Evolutionary conservation across 495 filamentous ascomycete genomes (phyloP).

Genomic region (Penicillium turbatum): DNA sequence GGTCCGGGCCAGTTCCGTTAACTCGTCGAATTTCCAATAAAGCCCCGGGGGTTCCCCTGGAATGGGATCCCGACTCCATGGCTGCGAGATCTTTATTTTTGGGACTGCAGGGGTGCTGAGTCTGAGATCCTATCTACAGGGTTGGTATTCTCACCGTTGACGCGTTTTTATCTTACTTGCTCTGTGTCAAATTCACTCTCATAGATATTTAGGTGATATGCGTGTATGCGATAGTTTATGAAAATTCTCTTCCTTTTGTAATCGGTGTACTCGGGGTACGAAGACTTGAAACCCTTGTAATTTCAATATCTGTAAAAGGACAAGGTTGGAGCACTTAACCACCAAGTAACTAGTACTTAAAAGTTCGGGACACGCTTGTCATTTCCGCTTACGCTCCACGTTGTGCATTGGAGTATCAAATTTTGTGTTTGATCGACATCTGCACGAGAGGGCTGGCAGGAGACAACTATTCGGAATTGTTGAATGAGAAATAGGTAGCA

Average conservation of each 20-base stretch:
- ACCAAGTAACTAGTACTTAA: no score
- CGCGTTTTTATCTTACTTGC: background rate
- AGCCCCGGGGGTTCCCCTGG: constrained; percentile 11
- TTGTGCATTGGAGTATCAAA: background rate
- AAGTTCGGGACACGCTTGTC: background rate
- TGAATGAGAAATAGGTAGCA: no score
- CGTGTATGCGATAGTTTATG: no score
- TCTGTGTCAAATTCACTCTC: no score
- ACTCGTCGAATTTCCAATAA: constrained; percentile 20
- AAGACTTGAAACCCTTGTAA: background rate
- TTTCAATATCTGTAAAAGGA: background rate
- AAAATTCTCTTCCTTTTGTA: no score
- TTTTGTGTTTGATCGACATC: background rate
- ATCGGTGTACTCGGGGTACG: constrained; percentile 17
- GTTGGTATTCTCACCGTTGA: background rate
- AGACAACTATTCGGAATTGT: no score
- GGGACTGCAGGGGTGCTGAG: constrained; percentile 14
- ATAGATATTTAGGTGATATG: no score
- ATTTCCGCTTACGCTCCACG: background rate
- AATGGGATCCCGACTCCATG: constrained; percentile 21
- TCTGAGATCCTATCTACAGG: background rate
- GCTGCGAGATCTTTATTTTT: constrained; percentile 12
- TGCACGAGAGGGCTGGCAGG: no score
- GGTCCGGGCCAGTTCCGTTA: constrained; percentile 16
- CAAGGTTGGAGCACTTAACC: background rate